phyloP scores from a whole-genome alignment of 139 green algal species.

The Spirogloea muscicola region DNA sequence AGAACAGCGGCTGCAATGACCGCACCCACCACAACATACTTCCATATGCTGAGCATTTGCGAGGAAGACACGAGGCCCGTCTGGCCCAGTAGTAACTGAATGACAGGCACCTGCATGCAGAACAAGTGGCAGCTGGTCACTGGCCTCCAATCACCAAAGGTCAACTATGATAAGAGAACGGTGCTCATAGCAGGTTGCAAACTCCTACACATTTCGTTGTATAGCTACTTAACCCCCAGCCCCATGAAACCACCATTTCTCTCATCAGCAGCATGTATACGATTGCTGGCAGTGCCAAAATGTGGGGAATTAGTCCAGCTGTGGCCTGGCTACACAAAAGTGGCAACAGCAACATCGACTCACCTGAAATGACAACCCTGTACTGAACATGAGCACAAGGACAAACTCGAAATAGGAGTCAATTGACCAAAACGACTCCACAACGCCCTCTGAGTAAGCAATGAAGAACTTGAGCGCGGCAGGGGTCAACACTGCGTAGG shows the following conservation, averaged over 20 bases:
- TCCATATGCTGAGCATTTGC: conserved; percentile 93
- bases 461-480: conserved; percentile 98
- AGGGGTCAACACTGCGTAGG: conserved; percentile 91
- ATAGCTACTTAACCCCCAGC: too few relatives aligned
- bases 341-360: too few relatives aligned
- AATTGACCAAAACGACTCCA: conserved; percentile 98
- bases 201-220: too few relatives aligned
- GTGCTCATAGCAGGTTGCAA: too few relatives aligned
- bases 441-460: conserved; percentile 87
- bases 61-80: conserved; percentile 78
- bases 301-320: too few relatives aligned
- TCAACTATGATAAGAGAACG: too few relatives aligned
- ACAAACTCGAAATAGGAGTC: conserved; percentile 99
- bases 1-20: conserved; percentile 91
- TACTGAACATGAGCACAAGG: conserved; percentile 93
- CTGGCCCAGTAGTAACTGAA: conserved; percentile 94
- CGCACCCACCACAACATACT: conserved; percentile 91
- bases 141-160: too few relatives aligned
- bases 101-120: conserved; percentile 82
- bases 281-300: too few relatives aligned
- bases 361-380: conserved; percentile 94
- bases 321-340: too few relatives aligned
- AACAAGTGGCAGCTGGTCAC: not conserved
- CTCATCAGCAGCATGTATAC: too few relatives aligned
- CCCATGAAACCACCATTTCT: too few relatives aligned